These are phyloP conservation scores for Domatiomyces catenatus DNA, from an alignment of 2,329 filamentous ascomycete genomes.

Conservation along the genomic window DNA sequence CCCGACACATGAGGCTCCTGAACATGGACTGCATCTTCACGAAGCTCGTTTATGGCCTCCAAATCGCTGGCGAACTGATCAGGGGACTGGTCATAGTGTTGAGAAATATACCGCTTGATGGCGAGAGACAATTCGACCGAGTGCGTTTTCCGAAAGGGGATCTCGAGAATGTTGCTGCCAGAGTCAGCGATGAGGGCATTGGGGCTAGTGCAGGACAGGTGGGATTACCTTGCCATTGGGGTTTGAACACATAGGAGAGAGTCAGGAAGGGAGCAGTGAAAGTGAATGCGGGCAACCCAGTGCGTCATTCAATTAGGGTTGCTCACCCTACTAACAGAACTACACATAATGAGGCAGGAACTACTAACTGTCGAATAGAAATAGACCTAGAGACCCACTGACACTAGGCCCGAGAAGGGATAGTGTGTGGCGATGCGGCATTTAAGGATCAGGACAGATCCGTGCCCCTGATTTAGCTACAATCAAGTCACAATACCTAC, in stretches of 20 bases:
- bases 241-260: neutral
- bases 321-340: too few species aligned
- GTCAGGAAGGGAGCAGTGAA: neutral
- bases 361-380: too few species aligned
- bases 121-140: constrained; percentile 63
- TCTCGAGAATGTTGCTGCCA: constrained; percentile 42
- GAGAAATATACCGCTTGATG: constrained; percentile 88
- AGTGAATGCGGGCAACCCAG: neutral
- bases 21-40: constrained; percentile 74
- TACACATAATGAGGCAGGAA: too few species aligned
- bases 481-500: too few species aligned
- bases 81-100: constrained; percentile 96
- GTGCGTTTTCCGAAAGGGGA: constrained; percentile 79
- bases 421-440: too few species aligned
- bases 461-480: too few species aligned
- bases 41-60: constrained; percentile 66
- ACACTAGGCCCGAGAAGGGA: too few species aligned
- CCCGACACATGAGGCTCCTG: constrained; percentile 78
- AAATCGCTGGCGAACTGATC: constrained; percentile 91
- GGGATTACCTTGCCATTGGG: neutral
- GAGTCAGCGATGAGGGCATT: constrained; percentile 1
- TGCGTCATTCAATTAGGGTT: neutral
- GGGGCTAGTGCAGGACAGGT: neutral
- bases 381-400: too few species aligned
- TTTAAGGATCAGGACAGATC: too few species aligned